These are phyloP conservation scores for Silene coronaria DNA, from an alignment of 179 eudicot species.

Conservation along the genomic window DNA sequence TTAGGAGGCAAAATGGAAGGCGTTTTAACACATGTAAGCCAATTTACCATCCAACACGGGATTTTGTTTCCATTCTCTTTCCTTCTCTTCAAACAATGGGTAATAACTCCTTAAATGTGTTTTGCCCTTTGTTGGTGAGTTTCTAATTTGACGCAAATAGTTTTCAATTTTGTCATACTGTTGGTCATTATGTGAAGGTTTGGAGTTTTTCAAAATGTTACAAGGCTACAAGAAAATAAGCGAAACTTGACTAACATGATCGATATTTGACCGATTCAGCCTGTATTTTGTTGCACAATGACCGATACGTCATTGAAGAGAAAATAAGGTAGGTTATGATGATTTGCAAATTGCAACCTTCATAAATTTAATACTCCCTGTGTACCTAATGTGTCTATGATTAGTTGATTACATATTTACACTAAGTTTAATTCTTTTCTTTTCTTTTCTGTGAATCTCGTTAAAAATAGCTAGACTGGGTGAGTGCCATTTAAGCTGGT, in stretches of 20 bases:
- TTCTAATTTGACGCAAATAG: slow-evolving; percentile 5
- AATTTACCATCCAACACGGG: neutral
- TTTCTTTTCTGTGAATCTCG: too few species aligned
- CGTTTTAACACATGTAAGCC: too few species aligned
- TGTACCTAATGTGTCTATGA: too few species aligned
- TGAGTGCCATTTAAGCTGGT: too few species aligned
- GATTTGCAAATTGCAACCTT: too few species aligned
- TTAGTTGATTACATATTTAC: too few species aligned
- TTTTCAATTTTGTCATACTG: neutral
- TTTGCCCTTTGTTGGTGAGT: neutral
- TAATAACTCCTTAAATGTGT: neutral
- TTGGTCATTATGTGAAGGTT: neutral
- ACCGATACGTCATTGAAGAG: neutral
- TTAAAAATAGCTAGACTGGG: too few species aligned
- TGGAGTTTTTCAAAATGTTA: neutral
- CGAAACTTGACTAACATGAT: neutral
- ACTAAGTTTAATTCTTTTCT: too few species aligned
- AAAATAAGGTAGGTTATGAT: too few species aligned
- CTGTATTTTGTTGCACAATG: neutral
- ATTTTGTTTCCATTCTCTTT: neutral
- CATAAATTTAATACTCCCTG: too few species aligned
- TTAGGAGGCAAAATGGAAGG: neutral
- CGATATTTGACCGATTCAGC: neutral
- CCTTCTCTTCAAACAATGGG: neutral
- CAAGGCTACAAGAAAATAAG: neutral